Percentiles rank a stretch among this genome's conserved stretches.
phyloP scores from a whole-genome alignment of 495 filamentous ascomycete species.

The Hypoxylon cercidicola region DNA sequence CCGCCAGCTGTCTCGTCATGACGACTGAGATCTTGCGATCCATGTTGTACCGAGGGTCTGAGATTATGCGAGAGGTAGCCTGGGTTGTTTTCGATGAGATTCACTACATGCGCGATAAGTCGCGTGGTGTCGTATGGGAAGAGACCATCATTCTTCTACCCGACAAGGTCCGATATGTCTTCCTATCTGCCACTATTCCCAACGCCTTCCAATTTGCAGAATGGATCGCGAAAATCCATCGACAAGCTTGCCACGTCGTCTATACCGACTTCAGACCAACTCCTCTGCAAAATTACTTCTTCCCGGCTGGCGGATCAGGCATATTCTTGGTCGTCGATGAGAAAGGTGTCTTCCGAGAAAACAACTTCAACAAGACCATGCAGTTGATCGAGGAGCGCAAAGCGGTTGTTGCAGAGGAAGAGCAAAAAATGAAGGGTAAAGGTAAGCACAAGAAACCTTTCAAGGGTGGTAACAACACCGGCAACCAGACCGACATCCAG shows the following conservation, averaged over 20 bases:
- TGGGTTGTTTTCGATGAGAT: conserved; percentile 99
- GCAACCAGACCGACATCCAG: conserved; percentile 81
- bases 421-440: conserved; percentile 81
- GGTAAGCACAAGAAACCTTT: conserved; percentile 91
- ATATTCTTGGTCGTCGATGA: conserved; percentile 97
- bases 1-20: conserved; percentile 97
- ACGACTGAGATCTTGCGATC: conserved; percentile 99
- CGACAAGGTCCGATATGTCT: conserved; percentile 98
- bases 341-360: conserved; percentile 91
- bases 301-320: conserved; percentile 90
- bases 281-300: conserved; percentile 96
- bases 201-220: conserved; percentile 99
- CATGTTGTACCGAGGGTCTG: conserved; percentile 97
- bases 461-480: conserved; percentile 82
- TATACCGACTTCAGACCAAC: conserved; percentile 98
- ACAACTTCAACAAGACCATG: conserved; percentile 98
- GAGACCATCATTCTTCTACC: conserved; percentile 97
- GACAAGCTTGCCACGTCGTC: conserved; percentile 96
- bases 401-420: conserved; percentile 83
- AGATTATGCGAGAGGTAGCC: conserved; percentile 98
- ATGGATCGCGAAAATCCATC: conserved; percentile 97
- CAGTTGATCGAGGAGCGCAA: conserved; percentile 84
- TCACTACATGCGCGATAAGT: conserved; percentile 95
- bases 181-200: conserved; percentile 97
- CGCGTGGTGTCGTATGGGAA: conserved; percentile 97